A percentile compares a stretch with the other conserved stretches of the same genome.
phyloP scores from a whole-genome alignment of 129 eudicot genomes.

The Flaveria brownii region DNA sequence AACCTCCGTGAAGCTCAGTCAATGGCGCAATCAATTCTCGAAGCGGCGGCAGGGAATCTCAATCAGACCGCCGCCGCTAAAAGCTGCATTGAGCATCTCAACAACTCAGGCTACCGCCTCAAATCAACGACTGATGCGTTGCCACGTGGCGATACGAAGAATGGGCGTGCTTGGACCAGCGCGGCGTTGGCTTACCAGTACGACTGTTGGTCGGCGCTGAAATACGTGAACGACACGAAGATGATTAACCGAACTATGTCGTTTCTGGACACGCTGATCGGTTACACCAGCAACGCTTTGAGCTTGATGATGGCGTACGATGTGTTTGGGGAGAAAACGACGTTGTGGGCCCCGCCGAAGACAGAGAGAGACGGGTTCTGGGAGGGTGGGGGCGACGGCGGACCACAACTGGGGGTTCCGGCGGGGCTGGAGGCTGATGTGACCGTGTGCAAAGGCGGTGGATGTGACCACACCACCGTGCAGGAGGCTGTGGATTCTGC shows the following conservation, averaged over 20 bases:
- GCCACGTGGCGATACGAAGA: constrained; percentile 52
- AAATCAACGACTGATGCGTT: constrained; percentile 33
- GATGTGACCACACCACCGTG: constrained; percentile 53
- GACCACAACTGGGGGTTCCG: constrained; percentile 40
- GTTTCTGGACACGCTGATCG: constrained; percentile 48
- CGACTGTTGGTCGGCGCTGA: constrained; percentile 78
- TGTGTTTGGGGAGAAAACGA: constrained; percentile 44
- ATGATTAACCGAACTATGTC: constrained; percentile 60
- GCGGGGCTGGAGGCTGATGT: constrained; percentile 53
- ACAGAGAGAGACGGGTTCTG: constrained; percentile 88
- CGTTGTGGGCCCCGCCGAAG: constrained; percentile 56
- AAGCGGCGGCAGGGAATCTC: constrained; percentile 30
- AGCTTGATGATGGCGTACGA: constrained; percentile 66
- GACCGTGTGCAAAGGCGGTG: constrained; percentile 63
- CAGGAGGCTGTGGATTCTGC: constrained; percentile 78
- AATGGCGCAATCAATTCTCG: constrained; percentile 44
- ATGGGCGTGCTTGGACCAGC: constrained; percentile 74
- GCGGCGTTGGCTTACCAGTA: constrained; percentile 72
- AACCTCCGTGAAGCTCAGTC: constrained; percentile 39
- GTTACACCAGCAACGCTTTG: constrained; percentile 55
- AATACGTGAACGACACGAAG: constrained; percentile 56
- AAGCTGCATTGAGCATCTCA: constrained; percentile 44
- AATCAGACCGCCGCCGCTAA: constrained; percentile 54
- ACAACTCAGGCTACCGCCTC: constrained; percentile 39
- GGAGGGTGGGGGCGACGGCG: constrained; percentile 38